These are phyloP conservation scores for Massospora cicadina DNA, from an alignment of 371 early-diverging fungal species.

Conservation along the genomic window DNA sequence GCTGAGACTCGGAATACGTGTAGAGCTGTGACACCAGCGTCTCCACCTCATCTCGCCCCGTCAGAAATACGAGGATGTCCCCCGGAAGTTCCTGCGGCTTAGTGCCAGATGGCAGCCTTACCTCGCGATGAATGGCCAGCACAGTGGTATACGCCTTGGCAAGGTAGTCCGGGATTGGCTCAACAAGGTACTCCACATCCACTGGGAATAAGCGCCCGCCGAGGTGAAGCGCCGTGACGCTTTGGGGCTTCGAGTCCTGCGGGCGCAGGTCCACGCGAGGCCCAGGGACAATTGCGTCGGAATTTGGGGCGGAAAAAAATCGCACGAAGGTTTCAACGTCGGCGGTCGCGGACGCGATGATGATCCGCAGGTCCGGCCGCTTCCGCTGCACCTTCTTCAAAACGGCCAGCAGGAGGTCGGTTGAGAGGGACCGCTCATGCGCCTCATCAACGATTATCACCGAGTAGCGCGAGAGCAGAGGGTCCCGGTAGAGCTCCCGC, in stretches of 20 bases:
- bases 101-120: constrained; percentile 10
- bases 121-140: constrained; percentile 40
- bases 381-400: constrained; percentile 47
- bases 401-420: constrained; percentile 69
- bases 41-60: constrained; percentile 74
- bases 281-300: constrained; percentile 13
- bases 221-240: constrained; percentile 30
- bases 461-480: constrained; percentile 54
- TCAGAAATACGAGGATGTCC: constrained; percentile 71
- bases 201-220: constrained; percentile 56
- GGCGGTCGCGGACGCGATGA: constrained; percentile 67
- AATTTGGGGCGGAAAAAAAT: constrained; percentile 33
- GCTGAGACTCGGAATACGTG: not conserved
- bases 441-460: constrained; percentile 87
- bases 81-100: constrained; percentile 30
- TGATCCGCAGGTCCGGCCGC: constrained; percentile 35
- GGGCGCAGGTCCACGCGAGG: not conserved
- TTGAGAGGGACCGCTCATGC: constrained; percentile 77
- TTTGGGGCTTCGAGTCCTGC: not conserved
- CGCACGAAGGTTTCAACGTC: constrained; percentile 41
- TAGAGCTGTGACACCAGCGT: constrained; percentile 20
- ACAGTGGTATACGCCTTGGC: constrained; percentile 37
- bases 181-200: constrained; percentile 38
- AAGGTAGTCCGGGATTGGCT: constrained; percentile 39
- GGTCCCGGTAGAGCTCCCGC: constrained; percentile 53